Percentiles rank a stretch among this genome's conserved stretches.
phyloP scores from a whole-genome alignment of 495 filamentous ascomycete species.

The Pyrenula massariospora region DNA sequence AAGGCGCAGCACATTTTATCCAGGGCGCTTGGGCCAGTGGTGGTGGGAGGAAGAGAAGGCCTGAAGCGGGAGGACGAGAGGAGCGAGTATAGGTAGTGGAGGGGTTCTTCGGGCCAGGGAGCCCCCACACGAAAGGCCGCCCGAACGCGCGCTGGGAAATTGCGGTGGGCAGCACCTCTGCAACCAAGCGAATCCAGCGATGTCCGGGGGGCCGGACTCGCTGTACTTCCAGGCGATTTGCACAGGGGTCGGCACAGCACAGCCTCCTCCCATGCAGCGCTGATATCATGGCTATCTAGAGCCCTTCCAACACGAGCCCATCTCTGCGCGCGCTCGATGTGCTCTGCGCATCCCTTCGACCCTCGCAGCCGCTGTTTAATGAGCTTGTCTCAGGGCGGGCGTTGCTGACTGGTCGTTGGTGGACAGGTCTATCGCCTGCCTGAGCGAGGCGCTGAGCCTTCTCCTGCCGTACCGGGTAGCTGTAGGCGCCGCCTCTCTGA shows the following conservation, averaged over 20 bases:
- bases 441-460: not conserved
- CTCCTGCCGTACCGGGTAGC: too few relatives aligned
- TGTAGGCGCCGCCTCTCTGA: too few relatives aligned
- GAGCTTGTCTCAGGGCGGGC: not conserved
- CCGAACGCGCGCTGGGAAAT: not conserved
- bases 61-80: too few relatives aligned
- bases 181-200: not conserved
- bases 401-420: not conserved
- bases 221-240: too few relatives aligned
- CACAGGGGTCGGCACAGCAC: not conserved
- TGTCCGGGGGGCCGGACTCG: too few relatives aligned
- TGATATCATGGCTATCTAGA: not conserved
- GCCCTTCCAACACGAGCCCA: not conserved
- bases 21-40: not conserved
- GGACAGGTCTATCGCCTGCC: too few relatives aligned
- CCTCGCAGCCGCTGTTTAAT: not conserved
- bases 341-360: not conserved
- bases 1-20: not conserved
- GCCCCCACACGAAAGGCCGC: too few relatives aligned
- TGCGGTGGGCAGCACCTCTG: not conserved
- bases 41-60: too few relatives aligned
- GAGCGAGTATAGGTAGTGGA: not conserved
- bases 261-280: not conserved
- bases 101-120: not conserved
- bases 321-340: too few relatives aligned